Conservation (phyloP, 805 yeast genomes). For the Wickerhamiella kurtzmanii region DNA sequence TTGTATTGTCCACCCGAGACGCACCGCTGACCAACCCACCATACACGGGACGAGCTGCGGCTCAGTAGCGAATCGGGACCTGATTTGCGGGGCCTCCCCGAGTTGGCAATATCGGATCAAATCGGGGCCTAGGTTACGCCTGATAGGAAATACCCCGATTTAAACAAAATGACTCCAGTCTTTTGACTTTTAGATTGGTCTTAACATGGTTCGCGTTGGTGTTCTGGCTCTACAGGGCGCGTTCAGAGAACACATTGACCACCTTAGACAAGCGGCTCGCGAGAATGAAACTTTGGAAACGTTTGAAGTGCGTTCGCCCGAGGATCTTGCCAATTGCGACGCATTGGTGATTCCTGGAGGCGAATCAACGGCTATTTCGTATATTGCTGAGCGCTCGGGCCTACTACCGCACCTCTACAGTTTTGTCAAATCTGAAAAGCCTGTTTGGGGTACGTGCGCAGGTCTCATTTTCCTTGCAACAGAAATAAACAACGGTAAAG, state of each 20-base stretch:
- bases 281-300: neutral
- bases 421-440: constrained; percentile 37
- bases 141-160: too few relatives aligned
- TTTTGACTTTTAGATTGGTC: too few relatives aligned
- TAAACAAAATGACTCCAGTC: too few relatives aligned
- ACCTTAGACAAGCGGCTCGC: constrained; percentile 29
- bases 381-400: constrained; percentile 53
- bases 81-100: neutral
- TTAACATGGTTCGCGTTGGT: constrained; percentile 35
- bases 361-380: constrained; percentile 40
- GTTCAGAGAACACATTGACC: constrained; percentile 50
- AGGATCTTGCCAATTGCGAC: constrained; percentile 38
- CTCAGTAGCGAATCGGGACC: too few relatives aligned
- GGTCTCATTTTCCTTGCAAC: constrained; percentile 58
- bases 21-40: too few relatives aligned
- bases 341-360: constrained; percentile 57
- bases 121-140: too few relatives aligned
- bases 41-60: too few relatives aligned
- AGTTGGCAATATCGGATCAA: neutral
- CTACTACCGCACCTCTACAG: constrained; percentile 40
- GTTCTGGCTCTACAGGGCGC: constrained; percentile 75
- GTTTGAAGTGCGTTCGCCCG: constrained; percentile 38
- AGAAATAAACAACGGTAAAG: constrained; percentile 36
- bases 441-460: constrained; percentile 82
- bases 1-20: too few relatives aligned